These are phyloP conservation scores for Plasmodium knowlesi DNA, from an alignment of 169 alveolate species.

Conservation along the genomic window DNA sequence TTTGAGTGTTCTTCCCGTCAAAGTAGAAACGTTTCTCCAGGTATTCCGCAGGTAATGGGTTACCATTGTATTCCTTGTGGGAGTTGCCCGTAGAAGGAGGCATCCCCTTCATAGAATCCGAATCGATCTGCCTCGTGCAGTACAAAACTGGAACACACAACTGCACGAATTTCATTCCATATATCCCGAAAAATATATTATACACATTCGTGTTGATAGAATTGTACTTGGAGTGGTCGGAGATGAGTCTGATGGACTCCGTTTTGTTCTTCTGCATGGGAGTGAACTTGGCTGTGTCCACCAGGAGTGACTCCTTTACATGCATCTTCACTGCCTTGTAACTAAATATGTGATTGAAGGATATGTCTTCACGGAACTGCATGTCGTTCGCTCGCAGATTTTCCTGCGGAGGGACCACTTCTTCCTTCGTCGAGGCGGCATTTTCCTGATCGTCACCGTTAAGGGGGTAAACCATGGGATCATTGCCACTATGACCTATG, in stretches of 20 bases:
- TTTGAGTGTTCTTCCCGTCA: constrained; percentile 28
- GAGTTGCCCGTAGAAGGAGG: neutral
- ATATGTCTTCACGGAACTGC: neutral
- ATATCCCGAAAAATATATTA: constrained; percentile 65
- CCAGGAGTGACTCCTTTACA: constrained; percentile 23
- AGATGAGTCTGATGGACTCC: neutral
- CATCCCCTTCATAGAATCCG: neutral
- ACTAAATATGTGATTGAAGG: constrained; percentile 50
- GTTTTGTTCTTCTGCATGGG: constrained; percentile 49
- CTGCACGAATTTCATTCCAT: constrained; percentile 42
- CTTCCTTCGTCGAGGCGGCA: neutral
- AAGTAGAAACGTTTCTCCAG: constrained; percentile 44
- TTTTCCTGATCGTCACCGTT: neutral
- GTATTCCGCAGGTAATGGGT: neutral
- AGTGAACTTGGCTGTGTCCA: constrained; percentile 27
- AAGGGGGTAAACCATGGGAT: neutral
- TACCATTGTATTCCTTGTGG: neutral
- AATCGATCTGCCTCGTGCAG: constrained; percentile 23
- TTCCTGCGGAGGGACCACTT: too few species aligned
- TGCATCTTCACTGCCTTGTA: constrained; percentile 26
- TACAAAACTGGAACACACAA: constrained; percentile 43
- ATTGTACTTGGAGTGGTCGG: constrained; percentile 7
- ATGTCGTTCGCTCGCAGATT: constrained; percentile 9
- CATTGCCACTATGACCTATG: neutral
- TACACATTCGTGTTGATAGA: constrained; percentile 56